Evolutionary conservation across 805 yeast genomes (phyloP), one percentile per base, ranked within the genome.

Genomic region (Saturnispora hagleri): DNA sequence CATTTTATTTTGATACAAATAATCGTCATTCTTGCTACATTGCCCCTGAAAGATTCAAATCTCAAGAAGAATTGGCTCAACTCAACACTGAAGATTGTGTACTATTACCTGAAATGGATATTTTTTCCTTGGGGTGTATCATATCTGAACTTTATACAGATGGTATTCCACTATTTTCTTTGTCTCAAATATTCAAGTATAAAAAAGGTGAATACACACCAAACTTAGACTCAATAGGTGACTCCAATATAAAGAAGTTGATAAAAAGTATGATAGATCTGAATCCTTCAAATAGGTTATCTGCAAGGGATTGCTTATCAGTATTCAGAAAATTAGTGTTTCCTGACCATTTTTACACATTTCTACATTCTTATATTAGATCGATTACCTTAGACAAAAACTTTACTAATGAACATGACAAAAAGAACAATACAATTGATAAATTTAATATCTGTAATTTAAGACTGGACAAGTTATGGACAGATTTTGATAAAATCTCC

Each of bases 1-100:
- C 93, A 1, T 93, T 91, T 62, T 93, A 84, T 66, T 93, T 90
- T 63, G 98, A 93, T 68, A 87, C 91, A 3, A 86, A 95, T 2
- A 87, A 81, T 62, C 73, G 97, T 57, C 75, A 96, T 60, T 77
- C 81, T 2, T 93, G 99, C 66, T 91, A 91, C 65, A 66, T 93
- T 43, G 98, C 99, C 0, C 99, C 99, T 0, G 99, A 93, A 64
- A 71, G 99, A 57, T 91, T 93, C 60, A 58, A 69, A 4, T 62
- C 61, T 2, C 66, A 60, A 4, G 63, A 59, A 5, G 58, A 58
- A 41, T 53, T 54, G 1, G 51, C 67, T 54, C 41, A 57, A 38
- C 34, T 42, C 33, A 52, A 44, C 43, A 47, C 24, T 17, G 45
- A 22, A 33, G 43, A 20, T 51, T 73, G 65, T 2, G 59, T 57